Base-by-base conservation (phyloP, 805 yeast species). In the Komagataella kurtzmanii region DNA sequence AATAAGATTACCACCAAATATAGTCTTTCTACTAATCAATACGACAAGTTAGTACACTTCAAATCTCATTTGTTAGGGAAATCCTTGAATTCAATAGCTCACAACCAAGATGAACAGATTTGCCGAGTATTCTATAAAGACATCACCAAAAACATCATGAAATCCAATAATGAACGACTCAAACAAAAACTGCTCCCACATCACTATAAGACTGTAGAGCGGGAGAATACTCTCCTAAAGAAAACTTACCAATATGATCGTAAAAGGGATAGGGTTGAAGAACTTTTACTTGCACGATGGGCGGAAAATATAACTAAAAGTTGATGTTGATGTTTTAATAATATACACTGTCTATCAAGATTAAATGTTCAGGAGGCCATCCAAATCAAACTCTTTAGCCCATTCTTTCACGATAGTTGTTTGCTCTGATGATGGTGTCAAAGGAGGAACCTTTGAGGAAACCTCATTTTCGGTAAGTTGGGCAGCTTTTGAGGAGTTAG, bases 361-460 rank as follows among this genome's bases (percentile, higher is more conserved):
- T 44, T 44, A 8, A 44, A 44, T 19, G 19, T 10, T 44, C 46
- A 90, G 82, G 56, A 90, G 73, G 3, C 86, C 88, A 65, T 88
- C 97, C 58, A 93, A 73, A 67, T 89, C 96, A 65, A 93, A 90
- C 69, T 90, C 99, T 66, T 88, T 78, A 18, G 97, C 83, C 97
- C 98, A 93, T 59, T 80, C 77, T 14, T 75, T 69, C n/a, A 93
- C 99, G 60, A 93, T 78, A 10, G 88, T 81, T 43, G 91, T 85
- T 61, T 80, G 79, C 58, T 80, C 86, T 53, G 74, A 75, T 58
- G 66, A 67, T 48, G 67, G 69, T 18, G 74, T 75, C 17, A 68
- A 73, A 23, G 64, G 54, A 49, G 58, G 56, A 17, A 70, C 65
- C 21, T 69, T 66, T 46, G 59, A 54, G 7, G 79, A 62, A 24